phyloP scores from a whole-genome alignment of 176 grass and related monocot species.

The Aegilops longissima region DNA sequence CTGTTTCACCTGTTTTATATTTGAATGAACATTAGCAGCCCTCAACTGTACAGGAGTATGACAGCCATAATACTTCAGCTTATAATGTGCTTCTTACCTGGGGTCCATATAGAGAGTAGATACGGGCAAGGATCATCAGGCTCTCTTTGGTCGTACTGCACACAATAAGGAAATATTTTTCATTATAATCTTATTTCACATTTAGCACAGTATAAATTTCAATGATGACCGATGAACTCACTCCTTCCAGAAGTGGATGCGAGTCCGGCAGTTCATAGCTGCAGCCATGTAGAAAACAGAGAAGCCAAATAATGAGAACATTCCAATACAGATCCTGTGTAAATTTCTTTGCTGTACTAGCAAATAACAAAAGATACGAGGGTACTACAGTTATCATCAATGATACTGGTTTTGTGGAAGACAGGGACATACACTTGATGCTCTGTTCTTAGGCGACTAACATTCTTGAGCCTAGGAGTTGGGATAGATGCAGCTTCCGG shows the following conservation, averaged over 20 bases:
- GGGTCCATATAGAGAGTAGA: constrained; percentile 81
- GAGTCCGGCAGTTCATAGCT: constrained; percentile 85
- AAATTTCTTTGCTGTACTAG: not conserved
- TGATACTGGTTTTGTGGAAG: not conserved
- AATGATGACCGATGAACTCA: constrained; percentile 37
- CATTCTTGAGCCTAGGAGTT: constrained; percentile 75
- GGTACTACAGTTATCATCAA: not conserved
- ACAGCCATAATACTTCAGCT: not conserved
- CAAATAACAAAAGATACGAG: not conserved
- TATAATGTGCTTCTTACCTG: constrained; percentile 45
- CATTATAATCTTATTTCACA: not conserved
- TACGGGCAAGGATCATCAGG: constrained; percentile 76
- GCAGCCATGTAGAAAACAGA: constrained; percentile 31
- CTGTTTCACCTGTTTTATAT: constrained; percentile 69
- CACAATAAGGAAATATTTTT: constrained; percentile 27
- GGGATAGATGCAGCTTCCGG: constrained; percentile 70
- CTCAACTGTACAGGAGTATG: not conserved
- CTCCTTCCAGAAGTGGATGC: constrained; percentile 64
- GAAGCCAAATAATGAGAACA: constrained; percentile 12
- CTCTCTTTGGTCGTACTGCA: constrained; percentile 67
- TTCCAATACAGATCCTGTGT: not conserved
- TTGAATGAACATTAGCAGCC: not conserved
- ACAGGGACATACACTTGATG: constrained; percentile 81
- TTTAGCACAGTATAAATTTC: not conserved
- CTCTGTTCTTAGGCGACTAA: constrained; percentile 81